Conservation (phyloP, 208 protist genomes). For the Endotrypanum monterogeii region DNA sequence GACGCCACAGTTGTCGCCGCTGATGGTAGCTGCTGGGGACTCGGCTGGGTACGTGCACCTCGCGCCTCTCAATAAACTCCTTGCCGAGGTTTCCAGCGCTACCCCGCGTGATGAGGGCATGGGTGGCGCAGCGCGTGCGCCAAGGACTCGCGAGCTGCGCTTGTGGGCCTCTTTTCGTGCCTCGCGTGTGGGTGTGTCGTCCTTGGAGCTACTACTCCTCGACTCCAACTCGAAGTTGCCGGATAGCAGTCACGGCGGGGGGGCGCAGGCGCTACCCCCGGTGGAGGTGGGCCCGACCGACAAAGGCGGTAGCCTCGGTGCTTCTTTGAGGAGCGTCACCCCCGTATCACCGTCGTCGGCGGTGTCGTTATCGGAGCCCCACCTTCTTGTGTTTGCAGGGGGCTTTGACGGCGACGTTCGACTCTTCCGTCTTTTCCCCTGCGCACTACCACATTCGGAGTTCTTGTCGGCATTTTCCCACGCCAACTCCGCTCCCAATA, state of each 20-base stretch:
- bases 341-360: background rate
- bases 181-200: constrained; percentile 21
- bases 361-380: background rate
- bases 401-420: constrained; percentile 68
- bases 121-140: background rate
- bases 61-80: constrained; percentile 8
- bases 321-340: background rate
- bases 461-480: background rate
- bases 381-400: constrained; percentile 43
- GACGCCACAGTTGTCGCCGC: constrained; percentile 2
- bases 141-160: constrained; percentile 12
- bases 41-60: constrained; percentile 30
- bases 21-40: constrained; percentile 26
- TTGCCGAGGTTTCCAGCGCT: constrained; percentile 10
- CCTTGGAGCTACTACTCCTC: constrained; percentile 8
- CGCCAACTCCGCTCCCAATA: background rate
- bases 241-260: background rate
- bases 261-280: background rate
- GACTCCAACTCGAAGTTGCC: background rate
- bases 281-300: background rate
- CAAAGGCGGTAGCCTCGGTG: background rate
- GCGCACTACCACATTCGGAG: background rate
- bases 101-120: constrained; percentile 6
- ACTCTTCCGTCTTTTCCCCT: constrained; percentile 42
- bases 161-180: constrained; percentile 25